A percentile compares a stretch with the other conserved stretches of the same genome.
Evolutionary conservation across 2,329 filamentous ascomycete genomes (phyloP).

Genomic region (Boeremia exigua): DNA sequence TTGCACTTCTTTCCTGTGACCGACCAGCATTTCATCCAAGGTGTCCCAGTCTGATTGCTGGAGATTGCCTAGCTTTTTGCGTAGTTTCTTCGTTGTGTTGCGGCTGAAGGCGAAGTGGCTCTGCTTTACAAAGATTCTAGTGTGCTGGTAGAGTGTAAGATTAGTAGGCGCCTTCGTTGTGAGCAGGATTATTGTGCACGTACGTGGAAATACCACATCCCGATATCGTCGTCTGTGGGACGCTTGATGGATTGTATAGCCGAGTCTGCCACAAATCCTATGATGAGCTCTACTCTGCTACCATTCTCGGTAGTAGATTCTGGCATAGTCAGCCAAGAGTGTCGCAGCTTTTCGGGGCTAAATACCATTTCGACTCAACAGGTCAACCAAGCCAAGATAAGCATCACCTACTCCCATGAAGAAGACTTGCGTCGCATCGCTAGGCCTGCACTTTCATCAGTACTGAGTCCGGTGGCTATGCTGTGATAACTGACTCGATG

Average conservation of each 20-base stretch:
- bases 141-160: slow-evolving; percentile 57
- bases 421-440: slow-evolving; percentile 74
- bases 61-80: slow-evolving; percentile 64
- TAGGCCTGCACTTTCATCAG: slow-evolving; percentile 52
- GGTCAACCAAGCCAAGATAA: slow-evolving; percentile 80
- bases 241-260: slow-evolving; percentile 75
- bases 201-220: slow-evolving; percentile 81
- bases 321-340: neutral
- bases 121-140: slow-evolving; percentile 76
- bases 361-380: slow-evolving; percentile 77
- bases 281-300: slow-evolving; percentile 66
- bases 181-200: slow-evolving; percentile 18
- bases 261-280: slow-evolving; percentile 81
- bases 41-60: slow-evolving; percentile 53
- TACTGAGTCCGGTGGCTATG: too few species aligned
- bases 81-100: slow-evolving; percentile 61
- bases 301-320: slow-evolving; percentile 13
- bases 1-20: slow-evolving; percentile 59
- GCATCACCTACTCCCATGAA: slow-evolving; percentile 90
- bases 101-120: slow-evolving; percentile 78
- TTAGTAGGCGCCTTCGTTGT: neutral
- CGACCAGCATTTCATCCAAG: slow-evolving; percentile 63
- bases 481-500: slow-evolving; percentile 65
- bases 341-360: neutral
- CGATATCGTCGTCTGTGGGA: slow-evolving; percentile 71